Conservation (phyloP, 2,329 filamentous ascomycete species). For the Lasiodiplodia hormozganensis region DNA sequence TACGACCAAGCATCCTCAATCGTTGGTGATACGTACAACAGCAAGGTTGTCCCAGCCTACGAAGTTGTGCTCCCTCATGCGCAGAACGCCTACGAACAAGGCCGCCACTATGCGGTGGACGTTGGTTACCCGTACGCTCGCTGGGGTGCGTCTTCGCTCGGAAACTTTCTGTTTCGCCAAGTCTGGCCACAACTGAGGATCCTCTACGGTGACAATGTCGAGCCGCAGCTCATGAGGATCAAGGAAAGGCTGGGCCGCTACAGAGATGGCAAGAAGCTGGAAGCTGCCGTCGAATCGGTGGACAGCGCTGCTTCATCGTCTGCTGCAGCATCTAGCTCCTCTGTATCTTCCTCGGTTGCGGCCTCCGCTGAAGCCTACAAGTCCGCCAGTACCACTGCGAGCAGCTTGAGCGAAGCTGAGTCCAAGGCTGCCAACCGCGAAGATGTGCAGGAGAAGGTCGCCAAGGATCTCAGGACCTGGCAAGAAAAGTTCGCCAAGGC, state of each 20-base stretch:
- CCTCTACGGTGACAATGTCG: slow-evolving; percentile 88
- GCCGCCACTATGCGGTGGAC: slow-evolving; percentile 70
- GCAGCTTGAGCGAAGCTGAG: slow-evolving; percentile 35
- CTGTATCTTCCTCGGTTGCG: slow-evolving; percentile 30
- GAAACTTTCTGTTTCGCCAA: slow-evolving; percentile 74
- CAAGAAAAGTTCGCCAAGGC: slow-evolving; percentile 86
- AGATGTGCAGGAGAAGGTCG: slow-evolving; percentile 66
- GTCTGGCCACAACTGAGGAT: slow-evolving; percentile 83
- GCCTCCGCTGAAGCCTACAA: slow-evolving; percentile 38
- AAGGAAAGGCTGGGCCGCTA: slow-evolving; percentile 85
- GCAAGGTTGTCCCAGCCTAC: slow-evolving; percentile 78
- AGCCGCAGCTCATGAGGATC: slow-evolving; percentile 92
- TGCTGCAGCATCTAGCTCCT: slow-evolving; percentile 32
- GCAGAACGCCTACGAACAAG: slow-evolving; percentile 69
- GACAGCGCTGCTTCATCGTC: slow-evolving; percentile 44
- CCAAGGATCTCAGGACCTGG: slow-evolving; percentile 82
- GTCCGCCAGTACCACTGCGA: slow-evolving; percentile 32
- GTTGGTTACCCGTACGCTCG: slow-evolving; percentile 76
- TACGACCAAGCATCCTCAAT: slow-evolving; percentile 70
- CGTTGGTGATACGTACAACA: slow-evolving; percentile 72
- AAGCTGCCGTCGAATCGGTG: slow-evolving; percentile 63
- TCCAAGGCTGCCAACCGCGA: slow-evolving; percentile 51
- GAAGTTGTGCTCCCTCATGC: slow-evolving; percentile 76
- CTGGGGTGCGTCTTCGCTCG: slow-evolving; percentile 73
- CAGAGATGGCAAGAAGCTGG: slow-evolving; percentile 68